phyloP scores from a whole-genome alignment of 164 flowering plant genomes.

The Vitis cinerea region DNA sequence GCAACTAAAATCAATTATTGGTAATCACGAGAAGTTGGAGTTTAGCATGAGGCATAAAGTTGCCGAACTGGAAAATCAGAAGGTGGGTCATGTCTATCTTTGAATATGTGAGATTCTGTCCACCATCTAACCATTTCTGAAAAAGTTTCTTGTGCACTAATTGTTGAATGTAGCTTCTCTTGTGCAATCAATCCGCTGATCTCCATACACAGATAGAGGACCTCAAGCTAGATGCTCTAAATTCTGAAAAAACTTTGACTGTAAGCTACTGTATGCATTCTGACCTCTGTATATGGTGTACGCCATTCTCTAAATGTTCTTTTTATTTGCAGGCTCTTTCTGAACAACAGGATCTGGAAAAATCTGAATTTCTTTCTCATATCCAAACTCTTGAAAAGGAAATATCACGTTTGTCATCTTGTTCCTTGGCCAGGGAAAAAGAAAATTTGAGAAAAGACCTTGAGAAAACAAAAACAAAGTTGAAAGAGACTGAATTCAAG shows the following conservation, averaged over 20 bases:
- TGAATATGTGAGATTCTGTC: neutral
- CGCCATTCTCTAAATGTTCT: conserved; percentile 11
- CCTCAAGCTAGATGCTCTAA: conserved; percentile 38
- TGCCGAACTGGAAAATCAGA: conserved; percentile 57
- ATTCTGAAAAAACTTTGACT: conserved; percentile 39
- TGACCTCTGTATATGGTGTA: neutral
- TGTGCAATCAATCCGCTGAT: conserved; percentile 42
- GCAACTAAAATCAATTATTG: conserved; percentile 35
- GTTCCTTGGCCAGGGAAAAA: conserved; percentile 68
- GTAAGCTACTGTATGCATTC: conserved; percentile 28
- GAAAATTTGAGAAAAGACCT: conserved; percentile 81
- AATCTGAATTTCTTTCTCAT: conserved; percentile 39
- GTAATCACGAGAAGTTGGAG: conserved; percentile 35
- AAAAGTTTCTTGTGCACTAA: neutral
- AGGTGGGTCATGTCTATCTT: conserved; percentile 38
- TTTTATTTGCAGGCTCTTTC: conserved; percentile 43
- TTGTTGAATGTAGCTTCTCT: conserved; percentile 40
- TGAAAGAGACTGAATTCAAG: conserved; percentile 82
- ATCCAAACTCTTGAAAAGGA: conserved; percentile 63
- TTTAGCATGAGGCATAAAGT: conserved; percentile 38
- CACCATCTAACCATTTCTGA: neutral
- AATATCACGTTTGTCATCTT: conserved; percentile 51
- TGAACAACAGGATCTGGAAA: conserved; percentile 53
- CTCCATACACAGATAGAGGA: conserved; percentile 52
- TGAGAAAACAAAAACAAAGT: conserved; percentile 72